These are phyloP conservation scores for Pythium sukuiense DNA, from an alignment of 352 stramenopile genomes.

Conservation along the genomic window DNA sequence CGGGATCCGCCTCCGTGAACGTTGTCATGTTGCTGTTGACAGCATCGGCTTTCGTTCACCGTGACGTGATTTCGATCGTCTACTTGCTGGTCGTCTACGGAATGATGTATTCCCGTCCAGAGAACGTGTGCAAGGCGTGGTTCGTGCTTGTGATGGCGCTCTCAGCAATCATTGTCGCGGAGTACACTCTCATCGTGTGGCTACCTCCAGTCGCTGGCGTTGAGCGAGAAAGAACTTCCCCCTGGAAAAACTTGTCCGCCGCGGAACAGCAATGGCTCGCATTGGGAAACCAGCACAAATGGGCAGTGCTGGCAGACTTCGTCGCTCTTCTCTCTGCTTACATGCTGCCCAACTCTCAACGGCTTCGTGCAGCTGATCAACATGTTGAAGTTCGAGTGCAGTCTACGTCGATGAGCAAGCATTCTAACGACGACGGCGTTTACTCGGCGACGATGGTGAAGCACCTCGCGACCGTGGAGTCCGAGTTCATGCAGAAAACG, in stretches of 20 bases:
- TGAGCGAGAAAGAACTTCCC: conserved; percentile 56
- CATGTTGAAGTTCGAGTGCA: conserved; percentile 34
- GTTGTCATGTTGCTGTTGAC: conserved; percentile 74
- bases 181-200: conserved; percentile 78
- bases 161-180: conserved; percentile 61
- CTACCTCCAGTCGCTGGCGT: conserved; percentile 55
- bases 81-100: conserved; percentile 80
- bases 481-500: conserved; percentile 58
- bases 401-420: conserved; percentile 11
- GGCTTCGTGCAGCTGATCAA: conserved; percentile 25
- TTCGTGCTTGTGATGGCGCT: conserved; percentile 56
- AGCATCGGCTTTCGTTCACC: conserved; percentile 78
- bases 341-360: conserved; percentile 61
- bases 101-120: conserved; percentile 71
- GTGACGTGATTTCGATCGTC: conserved; percentile 70
- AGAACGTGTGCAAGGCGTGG: conserved; percentile 55
- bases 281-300: conserved; percentile 72
- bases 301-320: conserved; percentile 77
- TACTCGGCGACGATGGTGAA: conserved; percentile 7
- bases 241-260: conserved; percentile 55
- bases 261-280: conserved; percentile 68
- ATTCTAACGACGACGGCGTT: conserved; percentile 6
- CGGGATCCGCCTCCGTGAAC: conserved; percentile 75
- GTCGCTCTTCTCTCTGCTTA: conserved; percentile 66
- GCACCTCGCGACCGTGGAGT: conserved; percentile 22